Conservation (phyloP, 768 basidiomycete genomes). For the Auriscalpium vulgare region DNA sequence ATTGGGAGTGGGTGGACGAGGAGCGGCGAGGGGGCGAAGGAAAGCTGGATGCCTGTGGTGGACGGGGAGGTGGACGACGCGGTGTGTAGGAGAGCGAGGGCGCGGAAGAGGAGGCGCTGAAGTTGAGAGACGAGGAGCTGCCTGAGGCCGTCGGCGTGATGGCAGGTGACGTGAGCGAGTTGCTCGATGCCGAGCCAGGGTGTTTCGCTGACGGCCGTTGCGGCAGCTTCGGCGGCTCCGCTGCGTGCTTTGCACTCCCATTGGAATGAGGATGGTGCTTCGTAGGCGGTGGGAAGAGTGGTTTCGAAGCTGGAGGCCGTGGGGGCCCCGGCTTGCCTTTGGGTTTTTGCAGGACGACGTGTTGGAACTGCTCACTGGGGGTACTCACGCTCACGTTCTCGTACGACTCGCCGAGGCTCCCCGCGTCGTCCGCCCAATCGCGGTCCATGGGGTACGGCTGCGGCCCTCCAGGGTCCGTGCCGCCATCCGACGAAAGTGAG, state of each 20-base stretch:
- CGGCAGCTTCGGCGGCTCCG: conserved; percentile 11
- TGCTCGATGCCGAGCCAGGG: conserved; percentile 8
- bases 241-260: background rate
- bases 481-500: conserved; percentile 59
- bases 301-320: conserved; percentile 20
- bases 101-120: conserved; percentile 22
- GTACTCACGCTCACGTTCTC: conserved; percentile 59
- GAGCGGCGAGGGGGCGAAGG: background rate
- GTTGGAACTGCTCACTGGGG: conserved; percentile 38
- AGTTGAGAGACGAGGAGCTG: conserved; percentile 48
- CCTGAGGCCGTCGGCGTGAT: conserved; percentile 38
- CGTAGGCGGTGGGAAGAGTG: conserved; percentile 10
- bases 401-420: conserved; percentile 57
- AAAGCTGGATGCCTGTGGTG: background rate
- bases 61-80: background rate
- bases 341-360: conserved; percentile 19
- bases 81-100: background rate
- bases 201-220: conserved; percentile 16
- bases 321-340: background rate
- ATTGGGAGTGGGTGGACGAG: conserved; percentile 44
- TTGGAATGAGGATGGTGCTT: background rate
- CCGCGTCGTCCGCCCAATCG: conserved; percentile 37
- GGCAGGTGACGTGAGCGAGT: background rate
- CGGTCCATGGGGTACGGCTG: conserved; percentile 36
- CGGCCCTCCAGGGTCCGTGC: conserved; percentile 7